Evolutionary conservation across 441 rosid genomes (phyloP).

Genomic region (Isatis lusitanica): DNA sequence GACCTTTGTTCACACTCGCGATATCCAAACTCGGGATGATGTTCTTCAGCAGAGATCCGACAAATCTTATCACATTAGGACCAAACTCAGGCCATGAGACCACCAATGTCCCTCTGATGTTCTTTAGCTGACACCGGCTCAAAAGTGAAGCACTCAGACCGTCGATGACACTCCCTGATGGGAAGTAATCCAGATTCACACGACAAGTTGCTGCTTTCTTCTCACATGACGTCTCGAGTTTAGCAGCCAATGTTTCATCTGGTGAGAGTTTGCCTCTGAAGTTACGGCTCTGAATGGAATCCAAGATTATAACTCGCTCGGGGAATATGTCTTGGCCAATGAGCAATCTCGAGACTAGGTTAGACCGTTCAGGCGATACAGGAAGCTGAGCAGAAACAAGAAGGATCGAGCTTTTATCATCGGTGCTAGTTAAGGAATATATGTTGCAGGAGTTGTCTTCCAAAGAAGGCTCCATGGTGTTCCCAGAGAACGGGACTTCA

Average conservation of each 20-base stretch:
- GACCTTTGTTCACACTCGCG: constrained; percentile 32
- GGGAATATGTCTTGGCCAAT: constrained; percentile 68
- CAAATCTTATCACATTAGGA: constrained; percentile 46
- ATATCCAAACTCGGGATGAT: constrained; percentile 49
- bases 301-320: constrained; percentile 63
- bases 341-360: constrained; percentile 68
- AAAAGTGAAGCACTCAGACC: constrained; percentile 86
- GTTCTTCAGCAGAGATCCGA: constrained; percentile 50
- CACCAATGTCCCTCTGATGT: constrained; percentile 66
- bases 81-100: constrained; percentile 83
- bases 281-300: constrained; percentile 77
- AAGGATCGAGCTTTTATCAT: constrained; percentile 37
- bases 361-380: constrained; percentile 72
- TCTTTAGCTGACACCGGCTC: constrained; percentile 70
- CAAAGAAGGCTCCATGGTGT: constrained; percentile 57
- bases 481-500: constrained; percentile 72
- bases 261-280: constrained; percentile 82
- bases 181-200: constrained; percentile 69
- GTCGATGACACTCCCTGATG: constrained; percentile 88
- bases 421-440: constrained; percentile 48
- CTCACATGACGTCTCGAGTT: constrained; percentile 79
- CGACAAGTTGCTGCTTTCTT: constrained; percentile 45
- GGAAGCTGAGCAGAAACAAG: constrained; percentile 66
- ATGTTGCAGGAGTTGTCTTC: constrained; percentile 84
- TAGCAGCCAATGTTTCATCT: constrained; percentile 70